Evolutionary conservation across 2,329 filamentous ascomycete genomes (phyloP).

Genomic region (Shiraia bambusicola): DNA sequence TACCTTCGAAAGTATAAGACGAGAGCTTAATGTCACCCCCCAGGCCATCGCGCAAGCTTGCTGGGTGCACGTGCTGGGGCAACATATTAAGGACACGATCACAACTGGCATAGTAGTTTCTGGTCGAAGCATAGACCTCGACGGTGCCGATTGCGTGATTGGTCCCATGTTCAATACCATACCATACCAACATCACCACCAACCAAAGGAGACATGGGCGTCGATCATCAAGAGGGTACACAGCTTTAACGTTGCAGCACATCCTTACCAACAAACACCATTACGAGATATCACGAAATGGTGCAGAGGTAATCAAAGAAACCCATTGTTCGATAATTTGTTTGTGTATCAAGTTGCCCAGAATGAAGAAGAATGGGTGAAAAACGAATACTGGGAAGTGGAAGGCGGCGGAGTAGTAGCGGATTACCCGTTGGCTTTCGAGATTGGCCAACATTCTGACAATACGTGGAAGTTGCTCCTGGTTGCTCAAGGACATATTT

Average conservation of each 20-base stretch:
- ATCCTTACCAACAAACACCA: constrained; percentile 77
- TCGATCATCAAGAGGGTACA: constrained; percentile 67
- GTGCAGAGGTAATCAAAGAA: constrained; percentile 58
- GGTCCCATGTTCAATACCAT: constrained; percentile 91
- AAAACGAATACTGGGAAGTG: constrained; percentile 55
- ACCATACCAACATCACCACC: constrained; percentile 62
- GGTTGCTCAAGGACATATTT: constrained; percentile 56
- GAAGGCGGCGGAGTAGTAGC: constrained; percentile 47
- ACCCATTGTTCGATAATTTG: constrained; percentile 69
- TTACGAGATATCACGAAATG: constrained; percentile 80
- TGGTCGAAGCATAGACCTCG: constrained; percentile 70
- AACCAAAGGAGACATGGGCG: constrained; percentile 56
- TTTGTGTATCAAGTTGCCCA: constrained; percentile 72
- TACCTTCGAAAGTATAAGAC: constrained; percentile 50
- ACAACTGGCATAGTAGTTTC: constrained; percentile 76
- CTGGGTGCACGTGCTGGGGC: constrained; percentile 67
- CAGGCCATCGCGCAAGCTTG: constrained; percentile 76
- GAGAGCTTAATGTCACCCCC: constrained; percentile 68
- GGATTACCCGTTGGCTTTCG: constrained; percentile 78
- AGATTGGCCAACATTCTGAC: constrained; percentile 60
- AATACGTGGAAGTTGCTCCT: constrained; percentile 59
- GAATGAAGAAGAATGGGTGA: constrained; percentile 17
- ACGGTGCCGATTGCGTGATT: constrained; percentile 65
- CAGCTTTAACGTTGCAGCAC: constrained; percentile 64
- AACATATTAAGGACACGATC: constrained; percentile 50